phyloP scores from a whole-genome alignment of 352 stramenopile genomes.

The Pelagophyceae sp. region DNA sequence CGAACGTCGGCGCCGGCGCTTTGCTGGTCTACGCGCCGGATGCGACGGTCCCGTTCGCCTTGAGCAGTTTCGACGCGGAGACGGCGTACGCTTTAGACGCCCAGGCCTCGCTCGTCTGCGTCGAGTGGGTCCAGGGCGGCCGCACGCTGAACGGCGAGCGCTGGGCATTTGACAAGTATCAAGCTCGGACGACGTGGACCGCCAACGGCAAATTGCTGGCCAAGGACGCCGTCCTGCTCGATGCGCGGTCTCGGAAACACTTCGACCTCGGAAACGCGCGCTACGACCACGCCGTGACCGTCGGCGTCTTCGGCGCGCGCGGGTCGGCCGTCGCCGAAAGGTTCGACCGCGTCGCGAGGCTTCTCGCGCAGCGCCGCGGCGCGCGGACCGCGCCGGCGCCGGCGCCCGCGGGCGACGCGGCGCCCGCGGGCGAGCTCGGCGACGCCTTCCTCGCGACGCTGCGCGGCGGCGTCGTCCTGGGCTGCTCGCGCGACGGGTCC shows the following conservation, averaged over 20 bases:
- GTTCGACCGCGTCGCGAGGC: neutral
- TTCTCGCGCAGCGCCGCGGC: neutral
- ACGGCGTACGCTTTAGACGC: slow-evolving; percentile 2
- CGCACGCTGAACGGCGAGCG: slow-evolving; percentile 8
- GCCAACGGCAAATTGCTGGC: neutral
- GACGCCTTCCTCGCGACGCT: too few species aligned
- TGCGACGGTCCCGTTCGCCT: slow-evolving; percentile 12
- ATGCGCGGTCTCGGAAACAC: neutral
- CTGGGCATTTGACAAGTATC: neutral
- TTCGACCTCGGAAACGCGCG: neutral
- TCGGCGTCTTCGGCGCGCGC: neutral
- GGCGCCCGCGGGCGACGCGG: too few species aligned
- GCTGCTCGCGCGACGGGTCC: neutral
- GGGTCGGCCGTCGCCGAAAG: neutral
- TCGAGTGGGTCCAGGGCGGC: slow-evolving; percentile 24
- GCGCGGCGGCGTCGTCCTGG: neutral
- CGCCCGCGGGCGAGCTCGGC: too few species aligned
- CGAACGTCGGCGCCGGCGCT: neutral
- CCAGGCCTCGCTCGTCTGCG: slow-evolving; percentile 15
- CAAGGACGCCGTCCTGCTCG: neutral
- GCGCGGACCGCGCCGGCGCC: too few species aligned
- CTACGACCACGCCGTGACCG: neutral
- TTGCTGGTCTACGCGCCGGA: slow-evolving; percentile 19
- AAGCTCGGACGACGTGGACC: neutral
- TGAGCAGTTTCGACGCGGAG: neutral